phyloP scores from a whole-genome alignment of 2,329 filamentous ascomycete genomes.

The Graphilbum ipis-grandicollis region DNA sequence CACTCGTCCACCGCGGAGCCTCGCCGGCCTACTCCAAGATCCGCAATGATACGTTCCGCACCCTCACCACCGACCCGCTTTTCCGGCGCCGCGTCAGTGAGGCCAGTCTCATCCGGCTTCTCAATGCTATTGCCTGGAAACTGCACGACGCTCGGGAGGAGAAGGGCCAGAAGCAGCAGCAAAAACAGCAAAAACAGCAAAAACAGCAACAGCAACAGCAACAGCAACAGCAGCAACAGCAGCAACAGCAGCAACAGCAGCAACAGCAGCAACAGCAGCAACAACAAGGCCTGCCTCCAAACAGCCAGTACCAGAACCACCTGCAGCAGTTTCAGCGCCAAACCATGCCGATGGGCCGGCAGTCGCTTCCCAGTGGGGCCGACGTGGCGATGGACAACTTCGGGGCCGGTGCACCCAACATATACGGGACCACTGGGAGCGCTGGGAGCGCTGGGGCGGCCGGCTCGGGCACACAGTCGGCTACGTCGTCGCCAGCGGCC shows the following conservation, averaged over 20 bases:
- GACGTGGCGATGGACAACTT: no score
- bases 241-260: slow-evolving; percentile 6
- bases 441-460: not conserved
- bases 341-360: no score
- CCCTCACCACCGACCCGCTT: slow-evolving; percentile 87
- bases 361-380: not conserved
- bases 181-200: not conserved
- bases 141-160: slow-evolving; percentile 60
- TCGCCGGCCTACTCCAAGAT: slow-evolving; percentile 96
- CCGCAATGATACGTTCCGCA: slow-evolving; percentile 94
- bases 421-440: not conserved
- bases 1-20: slow-evolving; percentile 78
- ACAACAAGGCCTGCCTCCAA: no score
- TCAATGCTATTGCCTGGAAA: slow-evolving; percentile 91
- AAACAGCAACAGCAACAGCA: not conserved
- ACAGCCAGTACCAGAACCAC: no score
- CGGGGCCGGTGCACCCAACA: no score
- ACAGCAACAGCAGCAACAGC: not conserved
- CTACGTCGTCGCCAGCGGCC: slow-evolving; percentile 24
- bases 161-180: slow-evolving; percentile 5
- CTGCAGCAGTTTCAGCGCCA: no score
- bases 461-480: slow-evolving; percentile 14
- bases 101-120: slow-evolving; percentile 78
- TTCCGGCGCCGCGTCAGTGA: slow-evolving; percentile 92
- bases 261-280: slow-evolving; percentile 8